A percentile compares a stretch with the other conserved stretches of the same genome.
Conservation (phyloP, 805 yeast species). For the Sugiyamaella boreocaroliniensis region DNA sequence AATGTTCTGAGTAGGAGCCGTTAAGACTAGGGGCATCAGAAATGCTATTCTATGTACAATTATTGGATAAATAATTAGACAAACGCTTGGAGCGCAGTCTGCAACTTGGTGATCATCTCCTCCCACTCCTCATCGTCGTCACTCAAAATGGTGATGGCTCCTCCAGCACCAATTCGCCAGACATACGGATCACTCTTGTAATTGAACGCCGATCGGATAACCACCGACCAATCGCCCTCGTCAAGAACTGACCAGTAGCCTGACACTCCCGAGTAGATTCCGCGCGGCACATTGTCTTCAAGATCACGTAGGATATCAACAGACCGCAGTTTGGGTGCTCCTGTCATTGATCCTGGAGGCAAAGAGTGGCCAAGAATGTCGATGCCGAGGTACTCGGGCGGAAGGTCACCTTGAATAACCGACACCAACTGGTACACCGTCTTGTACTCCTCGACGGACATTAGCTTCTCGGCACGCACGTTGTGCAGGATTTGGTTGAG, state of each 20-base stretch:
- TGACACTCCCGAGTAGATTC: constrained; percentile 87
- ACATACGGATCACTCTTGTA: constrained; percentile 45
- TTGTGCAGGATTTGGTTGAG: constrained; percentile 56
- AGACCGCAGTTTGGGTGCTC: constrained; percentile 94
- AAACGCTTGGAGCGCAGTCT: constrained; percentile 74
- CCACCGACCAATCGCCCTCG: constrained; percentile 92
- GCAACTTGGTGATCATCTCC: constrained; percentile 77
- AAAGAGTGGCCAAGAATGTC: constrained; percentile 72
- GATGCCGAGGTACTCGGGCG: constrained; percentile 50
- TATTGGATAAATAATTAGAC: constrained; percentile 1
- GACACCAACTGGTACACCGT: constrained; percentile 90
- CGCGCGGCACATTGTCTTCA: constrained; percentile 53
- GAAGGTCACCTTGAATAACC: constrained; percentile 64
- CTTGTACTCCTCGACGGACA: constrained; percentile 87
- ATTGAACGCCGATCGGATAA: constrained; percentile 74
- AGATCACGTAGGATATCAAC: constrained; percentile 68
- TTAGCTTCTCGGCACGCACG: constrained; percentile 70
- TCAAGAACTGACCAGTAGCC: constrained; percentile 92
- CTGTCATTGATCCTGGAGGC: constrained; percentile 99
- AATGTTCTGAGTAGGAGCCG: no score
- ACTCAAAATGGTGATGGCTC: constrained; percentile 90
- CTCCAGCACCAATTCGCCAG: constrained; percentile 97
- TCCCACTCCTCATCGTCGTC: constrained; percentile 82
- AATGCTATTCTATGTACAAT: no score
- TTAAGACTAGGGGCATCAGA: no score